Evolutionary conservation across 495 filamentous ascomycete species (phyloP).

Genomic region (Penicilliopsis zonata): DNA sequence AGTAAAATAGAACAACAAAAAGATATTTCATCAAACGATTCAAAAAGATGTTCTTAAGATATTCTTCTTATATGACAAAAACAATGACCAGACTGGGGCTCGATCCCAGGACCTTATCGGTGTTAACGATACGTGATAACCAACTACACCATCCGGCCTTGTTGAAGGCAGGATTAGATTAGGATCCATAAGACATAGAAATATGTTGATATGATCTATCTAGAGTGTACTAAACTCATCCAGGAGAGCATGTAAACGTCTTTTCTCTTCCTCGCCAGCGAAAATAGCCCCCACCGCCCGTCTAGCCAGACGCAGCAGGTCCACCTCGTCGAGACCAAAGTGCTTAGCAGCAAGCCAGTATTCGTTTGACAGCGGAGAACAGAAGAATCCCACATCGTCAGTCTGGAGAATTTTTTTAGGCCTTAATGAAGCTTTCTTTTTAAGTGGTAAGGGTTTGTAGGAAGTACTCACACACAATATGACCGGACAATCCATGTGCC

Average conservation of each 20-base stretch:
- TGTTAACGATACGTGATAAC: conserved; percentile 1
- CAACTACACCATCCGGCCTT: conserved; percentile 1
- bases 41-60: too few relatives aligned
- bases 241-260: conserved; percentile 40
- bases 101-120: conserved; percentile 1
- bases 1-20: too few relatives aligned
- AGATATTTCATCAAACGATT: too few relatives aligned
- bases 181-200: too few relatives aligned
- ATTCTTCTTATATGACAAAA: too few relatives aligned
- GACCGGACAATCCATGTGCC: conserved; percentile 36
- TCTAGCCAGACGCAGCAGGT: conserved; percentile 45
- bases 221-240: too few relatives aligned
- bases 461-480: conserved; percentile 51
- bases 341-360: conserved; percentile 62
- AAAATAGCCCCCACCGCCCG: conserved; percentile 53
- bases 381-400: conserved; percentile 80
- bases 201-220: too few relatives aligned
- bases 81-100: conserved; percentile 1
- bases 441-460: not conserved
- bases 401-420: too few relatives aligned
- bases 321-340: conserved; percentile 43
- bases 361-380: conserved; percentile 68
- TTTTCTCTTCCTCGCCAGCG: conserved; percentile 47
- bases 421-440: too few relatives aligned
- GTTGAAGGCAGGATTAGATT: too few relatives aligned